phyloP scores from a whole-genome alignment of 306 rosid species.

The Pachyrhizus erosus region DNA sequence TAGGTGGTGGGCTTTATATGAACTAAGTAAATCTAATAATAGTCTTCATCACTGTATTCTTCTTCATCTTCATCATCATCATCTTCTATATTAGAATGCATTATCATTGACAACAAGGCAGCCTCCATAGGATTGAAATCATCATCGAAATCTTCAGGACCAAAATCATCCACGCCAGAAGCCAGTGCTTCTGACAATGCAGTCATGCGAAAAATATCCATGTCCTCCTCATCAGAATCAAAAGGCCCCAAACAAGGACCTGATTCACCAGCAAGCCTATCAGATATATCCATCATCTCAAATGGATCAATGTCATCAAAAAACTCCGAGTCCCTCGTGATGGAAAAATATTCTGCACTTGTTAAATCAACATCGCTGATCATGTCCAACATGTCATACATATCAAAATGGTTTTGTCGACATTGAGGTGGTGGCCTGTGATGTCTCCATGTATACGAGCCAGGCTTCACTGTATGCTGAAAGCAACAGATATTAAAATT shows the following conservation, averaged over 20 bases:
- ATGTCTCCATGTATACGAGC: slow-evolving; percentile 52
- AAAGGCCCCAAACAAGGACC: slow-evolving; percentile 43
- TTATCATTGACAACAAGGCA: slow-evolving; percentile 47
- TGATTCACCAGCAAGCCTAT: slow-evolving; percentile 38
- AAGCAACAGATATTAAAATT: slow-evolving; percentile 34
- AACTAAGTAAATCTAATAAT: slow-evolving; percentile 38
- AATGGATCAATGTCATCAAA: slow-evolving; percentile 46
- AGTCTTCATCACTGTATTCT: slow-evolving; percentile 32
- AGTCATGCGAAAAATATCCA: slow-evolving; percentile 36
- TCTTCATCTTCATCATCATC: background rate
- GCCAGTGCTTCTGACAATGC: slow-evolving; percentile 44
- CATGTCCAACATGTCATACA: slow-evolving; percentile 49
- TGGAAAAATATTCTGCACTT: slow-evolving; percentile 43
- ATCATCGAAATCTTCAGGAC: slow-evolving; percentile 43
- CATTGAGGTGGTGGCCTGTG: slow-evolving; percentile 49
- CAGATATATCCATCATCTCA: slow-evolving; percentile 46
- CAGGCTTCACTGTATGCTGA: slow-evolving; percentile 59
- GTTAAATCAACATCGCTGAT: slow-evolving; percentile 46
- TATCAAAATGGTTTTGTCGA: slow-evolving; percentile 20
- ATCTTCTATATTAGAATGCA: slow-evolving; percentile 45
- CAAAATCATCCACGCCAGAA: slow-evolving; percentile 43
- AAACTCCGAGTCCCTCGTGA: slow-evolving; percentile 35
- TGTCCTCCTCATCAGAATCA: slow-evolving; percentile 43
- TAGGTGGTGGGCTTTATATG: background rate
- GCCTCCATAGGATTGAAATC: slow-evolving; percentile 45